These are phyloP conservation scores for Yamadazyma tumulicola DNA, from an alignment of 805 yeast genomes.

Conservation along the genomic window DNA sequence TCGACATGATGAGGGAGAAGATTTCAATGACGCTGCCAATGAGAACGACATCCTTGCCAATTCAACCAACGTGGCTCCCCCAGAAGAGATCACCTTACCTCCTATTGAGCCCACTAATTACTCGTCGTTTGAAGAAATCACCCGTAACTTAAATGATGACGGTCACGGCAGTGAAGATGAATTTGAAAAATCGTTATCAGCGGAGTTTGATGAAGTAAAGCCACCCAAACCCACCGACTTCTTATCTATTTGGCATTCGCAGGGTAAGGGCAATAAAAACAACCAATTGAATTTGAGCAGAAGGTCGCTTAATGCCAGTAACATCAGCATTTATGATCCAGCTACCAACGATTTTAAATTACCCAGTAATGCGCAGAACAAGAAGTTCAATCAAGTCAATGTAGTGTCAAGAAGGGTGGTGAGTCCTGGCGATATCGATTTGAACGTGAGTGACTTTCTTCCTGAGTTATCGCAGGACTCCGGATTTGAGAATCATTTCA, in stretches of 20 bases:
- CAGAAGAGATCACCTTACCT: constrained; percentile 33
- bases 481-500: constrained; percentile 45
- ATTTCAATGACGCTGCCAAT: neutral
- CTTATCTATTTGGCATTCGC: constrained; percentile 43
- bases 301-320: constrained; percentile 8
- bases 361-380: constrained; percentile 25
- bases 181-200: constrained; percentile 39
- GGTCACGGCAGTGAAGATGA: constrained; percentile 16
- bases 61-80: constrained; percentile 39
- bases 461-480: constrained; percentile 49
- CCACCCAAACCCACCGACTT: constrained; percentile 20
- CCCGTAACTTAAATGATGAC: constrained; percentile 21
- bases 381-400: constrained; percentile 38
- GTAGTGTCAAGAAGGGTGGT: constrained; percentile 41
- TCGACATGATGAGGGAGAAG: neutral
- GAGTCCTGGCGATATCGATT: constrained; percentile 40
- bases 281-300: constrained; percentile 1
- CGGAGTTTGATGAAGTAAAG: constrained; percentile 35
- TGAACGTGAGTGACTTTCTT: constrained; percentile 38
- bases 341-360: constrained; percentile 16
- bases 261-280: constrained; percentile 20
- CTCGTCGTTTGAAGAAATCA: constrained; percentile 38
- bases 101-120: constrained; percentile 38
- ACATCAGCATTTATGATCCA: constrained; percentile 14
- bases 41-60: constrained; percentile 35